Base-by-base conservation (phyloP, 2,329 filamentous ascomycete genomes). In the Ascocoryne sarcoides region DNA sequence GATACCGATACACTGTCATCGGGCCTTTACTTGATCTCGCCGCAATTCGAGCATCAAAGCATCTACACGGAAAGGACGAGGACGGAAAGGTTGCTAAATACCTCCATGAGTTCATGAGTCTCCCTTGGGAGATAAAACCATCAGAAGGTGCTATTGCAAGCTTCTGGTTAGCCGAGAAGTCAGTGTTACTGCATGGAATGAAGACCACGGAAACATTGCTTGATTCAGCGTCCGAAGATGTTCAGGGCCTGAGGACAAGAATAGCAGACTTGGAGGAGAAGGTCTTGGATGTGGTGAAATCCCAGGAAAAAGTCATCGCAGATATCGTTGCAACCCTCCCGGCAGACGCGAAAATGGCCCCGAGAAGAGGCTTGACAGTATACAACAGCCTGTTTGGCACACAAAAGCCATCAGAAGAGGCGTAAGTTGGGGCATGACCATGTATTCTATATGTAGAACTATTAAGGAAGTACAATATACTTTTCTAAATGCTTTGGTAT, bases 391-490 rank as follows among this genome's bases (percentile, higher is more conserved):
- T n/a, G n/a, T n/a, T n/a, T n/a, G n/a, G n/a, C n/a, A n/a, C n/a
- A n/a, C n/a, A n/a, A n/a, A n/a, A n/a, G n/a, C n/a, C n/a, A n/a
- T n/a, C n/a, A n/a, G n/a, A n/a, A n/a, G n/a, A n/a, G n/a, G n/a
- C n/a, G n/a, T n/a, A n/a, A n/a, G n/a, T n/a, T n/a, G n/a, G n/a
- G n/a, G n/a, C n/a, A n/a, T n/a, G n/a, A n/a, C 12, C 32, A 16
- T 50, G 43, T 35, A 35, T 47, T 49, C 37, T 45, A 39, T 26
- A 7, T 41, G 44, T 55, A 46, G n/a, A 37, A 50, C 39, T 49
- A 48, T 51, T 66, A 94, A 50, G 85, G 84, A 62, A 96, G 67
- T 47, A 96, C 89, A 63, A 95, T 93, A 65, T 98, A 96, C 72
- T 88, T 95, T 62, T 84, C 76, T 60, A 96, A 64, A 59, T 85